Base-by-base conservation (phyloP, 257 asterid genomes). In the Solanum chaucha region DNA sequence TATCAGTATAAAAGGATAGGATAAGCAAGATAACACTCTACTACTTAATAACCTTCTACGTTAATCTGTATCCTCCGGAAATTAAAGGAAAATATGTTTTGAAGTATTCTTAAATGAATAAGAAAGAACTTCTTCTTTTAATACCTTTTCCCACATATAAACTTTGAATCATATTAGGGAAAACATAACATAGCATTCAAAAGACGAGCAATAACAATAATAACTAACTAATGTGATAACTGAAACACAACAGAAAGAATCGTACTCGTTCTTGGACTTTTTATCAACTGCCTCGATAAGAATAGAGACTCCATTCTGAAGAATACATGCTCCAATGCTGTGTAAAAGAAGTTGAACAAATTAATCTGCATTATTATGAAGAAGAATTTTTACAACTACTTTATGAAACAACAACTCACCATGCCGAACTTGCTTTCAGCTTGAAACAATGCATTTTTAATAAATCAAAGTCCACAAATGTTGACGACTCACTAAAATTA, bases 381-480 rank as follows among this genome's bases (percentile, higher is more conserved):
- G 30, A 46, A 2, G 24, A 65, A 44, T 40, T 22, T 1, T 75
- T 55, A 55, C 34, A 26, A 71, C 71, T 82, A 48, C 48, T 82
- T 17, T 82, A 67, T 19, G 67, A 26, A 85, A 24, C 51, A 8
- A 40, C 28, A 51, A 59, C 26, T 87, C 90, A 93, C 94, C 95
- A 90, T 36, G 90, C 88, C 30, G 94, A 90, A 80, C 95, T 88
- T 90, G 93, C 95, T 87, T 90, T 93, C 38, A 93, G 92, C 90
- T 90, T 91, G 89, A 88, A 83, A 65, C 84, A 88, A 68, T 88
- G 91, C 9, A 35, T 48, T 68, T 87, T 83, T 36, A 91, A 41
- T 4, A 44, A 44, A 34, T 68, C 68, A 80, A 77, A 93, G 91
- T 93, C 87, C 86, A 90, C 91, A 22, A 46, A 88, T 26, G 67